Conservation (phyloP, 257 asterid species). For the Ajuga chamaepitys region DNA sequence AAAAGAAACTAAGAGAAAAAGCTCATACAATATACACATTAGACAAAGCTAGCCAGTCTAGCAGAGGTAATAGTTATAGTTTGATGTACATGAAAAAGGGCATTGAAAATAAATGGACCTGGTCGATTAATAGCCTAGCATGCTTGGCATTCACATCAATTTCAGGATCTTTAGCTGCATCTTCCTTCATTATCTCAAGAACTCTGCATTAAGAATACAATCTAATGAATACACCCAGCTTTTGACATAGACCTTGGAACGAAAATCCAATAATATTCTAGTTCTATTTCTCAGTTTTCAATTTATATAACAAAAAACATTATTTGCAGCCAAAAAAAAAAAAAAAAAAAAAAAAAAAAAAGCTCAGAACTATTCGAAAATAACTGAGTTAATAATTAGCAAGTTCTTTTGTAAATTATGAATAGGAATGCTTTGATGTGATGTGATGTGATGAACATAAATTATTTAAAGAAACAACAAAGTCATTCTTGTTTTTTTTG, state of each 20-base stretch:
- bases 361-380: too few relatives aligned
- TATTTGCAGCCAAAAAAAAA: too few relatives aligned
- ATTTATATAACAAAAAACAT: too few relatives aligned
- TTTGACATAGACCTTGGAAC: neutral
- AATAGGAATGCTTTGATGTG: neutral
- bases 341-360: too few relatives aligned
- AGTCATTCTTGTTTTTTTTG: neutral
- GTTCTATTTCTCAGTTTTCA: neutral
- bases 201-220: slow-evolving; percentile 46
- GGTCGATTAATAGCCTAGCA: slow-evolving; percentile 71
- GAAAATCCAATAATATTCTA: neutral
- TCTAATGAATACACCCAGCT: neutral
- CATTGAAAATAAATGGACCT: slow-evolving; percentile 36
- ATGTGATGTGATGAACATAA: neutral
- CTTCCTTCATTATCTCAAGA: slow-evolving; percentile 78
- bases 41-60: neutral
- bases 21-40: neutral
- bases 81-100: too few relatives aligned
- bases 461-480: neutral
- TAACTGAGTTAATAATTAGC: neutral
- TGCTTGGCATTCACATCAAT: slow-evolving; percentile 48
- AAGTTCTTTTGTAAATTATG: neutral
- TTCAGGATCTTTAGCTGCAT: slow-evolving; percentile 75
- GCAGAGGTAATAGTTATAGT: neutral
- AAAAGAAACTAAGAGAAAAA: neutral